Conservation (phyloP, 257 asterid genomes). For the Gentiana dahurica region DNA sequence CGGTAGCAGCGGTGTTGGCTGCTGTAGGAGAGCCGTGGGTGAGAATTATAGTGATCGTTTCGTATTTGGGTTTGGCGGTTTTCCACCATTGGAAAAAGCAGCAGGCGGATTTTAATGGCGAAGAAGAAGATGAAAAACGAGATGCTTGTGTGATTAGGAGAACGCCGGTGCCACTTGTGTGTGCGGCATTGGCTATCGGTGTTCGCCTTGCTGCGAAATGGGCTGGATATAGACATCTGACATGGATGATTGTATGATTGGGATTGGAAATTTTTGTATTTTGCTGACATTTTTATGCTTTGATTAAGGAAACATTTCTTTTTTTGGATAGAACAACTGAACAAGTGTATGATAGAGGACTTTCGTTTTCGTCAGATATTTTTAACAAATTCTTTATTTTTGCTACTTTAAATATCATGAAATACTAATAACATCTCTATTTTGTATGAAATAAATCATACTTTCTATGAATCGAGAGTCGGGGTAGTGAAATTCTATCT, state of each 20-base stretch:
- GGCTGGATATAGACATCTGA: conserved; percentile 89
- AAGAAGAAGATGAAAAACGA: conserved; percentile 11
- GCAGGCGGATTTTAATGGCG: conserved; percentile 10
- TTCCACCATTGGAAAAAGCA: conserved; percentile 22
- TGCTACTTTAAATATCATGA: no score
- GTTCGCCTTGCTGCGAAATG: conserved; percentile 70
- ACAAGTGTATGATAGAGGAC: no score
- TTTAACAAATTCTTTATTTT: no score
- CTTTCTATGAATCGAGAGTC: no score
- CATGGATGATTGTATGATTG: conserved; percentile 85
- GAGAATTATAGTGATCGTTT: conserved; percentile 38
- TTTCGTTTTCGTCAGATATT: no score
- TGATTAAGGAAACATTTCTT: no score
- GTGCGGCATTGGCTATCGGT: conserved; percentile 76
- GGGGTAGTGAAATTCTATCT: no score
- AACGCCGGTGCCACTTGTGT: conserved; percentile 63
- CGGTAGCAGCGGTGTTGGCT: conserved; percentile 63
- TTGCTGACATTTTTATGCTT: not conserved
- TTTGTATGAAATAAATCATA: no score
- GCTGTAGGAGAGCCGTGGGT: conserved; percentile 97
- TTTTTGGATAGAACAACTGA: no score
- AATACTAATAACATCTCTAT: no score
- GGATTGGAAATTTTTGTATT: not conserved
- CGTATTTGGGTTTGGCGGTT: conserved; percentile 58
- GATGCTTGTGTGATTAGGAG: conserved; percentile 18